Evolutionary conservation across 2,329 filamentous ascomycete species (phyloP), one percentile per base, ranked within the genome.

Genomic region (Alternaria ethzedia): DNA sequence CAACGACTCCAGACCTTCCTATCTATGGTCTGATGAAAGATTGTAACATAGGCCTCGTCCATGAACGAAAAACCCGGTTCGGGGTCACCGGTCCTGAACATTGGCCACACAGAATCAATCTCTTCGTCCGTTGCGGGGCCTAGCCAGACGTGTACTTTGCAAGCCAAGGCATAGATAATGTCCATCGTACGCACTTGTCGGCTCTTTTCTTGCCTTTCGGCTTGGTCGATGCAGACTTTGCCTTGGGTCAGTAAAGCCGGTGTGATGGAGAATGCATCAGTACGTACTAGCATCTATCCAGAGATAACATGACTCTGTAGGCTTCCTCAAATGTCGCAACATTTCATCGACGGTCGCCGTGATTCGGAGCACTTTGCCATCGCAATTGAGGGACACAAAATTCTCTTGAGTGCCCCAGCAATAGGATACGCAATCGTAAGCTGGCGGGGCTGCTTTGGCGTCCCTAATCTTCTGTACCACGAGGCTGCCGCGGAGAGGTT

Each of bases 181-280:
- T 5, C 26, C 47, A 50, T 50, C 0, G 2, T 20, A 5, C 47
- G 47, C n/a, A 50, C 26, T 30, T 50, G 47, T 0, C 15, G n/a
- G n/a, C 11, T 50, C 3, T 50, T 50, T 11, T 30, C 47, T 15
- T 6, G 0, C 0, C 0, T 30, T 1, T 50, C n/a, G 4, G n/a
- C 47, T 6, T 50, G 47, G 5, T 50, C 15, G 6, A 30, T 50
- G 3, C 47, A 50, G 1, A 49, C 46, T 49, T 7, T 2, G 12
- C 0, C 30, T 2, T 3, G 0, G 6, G 30, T 32, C 12, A 32
- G 30, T 0, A 32, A 0, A 13, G 2, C 3, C 4, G 0, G 12
- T 7, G 12, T 3, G 12, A 3, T 6, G 30, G 2, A 13, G 30
- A 2, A 4, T 15, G 4, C 30, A 7, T 30, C 6, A 3, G 3